Conservation (phyloP, 768 basidiomycete genomes). For the Kwoniella europaea region DNA sequence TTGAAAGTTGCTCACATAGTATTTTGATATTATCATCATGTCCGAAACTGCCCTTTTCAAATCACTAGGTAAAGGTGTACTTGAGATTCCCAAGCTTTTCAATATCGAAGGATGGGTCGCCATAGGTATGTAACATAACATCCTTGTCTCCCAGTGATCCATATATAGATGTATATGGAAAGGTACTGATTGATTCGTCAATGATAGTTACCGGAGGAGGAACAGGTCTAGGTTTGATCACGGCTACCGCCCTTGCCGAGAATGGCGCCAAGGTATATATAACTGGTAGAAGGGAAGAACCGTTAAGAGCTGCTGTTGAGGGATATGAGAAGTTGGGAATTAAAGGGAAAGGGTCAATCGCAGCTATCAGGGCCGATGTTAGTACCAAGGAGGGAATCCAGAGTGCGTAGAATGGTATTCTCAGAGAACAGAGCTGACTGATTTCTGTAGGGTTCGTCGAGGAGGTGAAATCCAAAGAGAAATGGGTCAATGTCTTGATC, state of each 20-base stretch:
- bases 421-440: background rate
- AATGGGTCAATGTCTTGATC: slow-evolving; percentile 52
- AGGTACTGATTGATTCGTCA: background rate
- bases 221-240: slow-evolving; percentile 38
- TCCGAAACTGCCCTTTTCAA: slow-evolving; percentile 26
- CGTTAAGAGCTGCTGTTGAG: slow-evolving; percentile 41
- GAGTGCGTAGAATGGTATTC: slow-evolving; percentile 35
- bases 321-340: slow-evolving; percentile 33
- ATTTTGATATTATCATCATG: background rate
- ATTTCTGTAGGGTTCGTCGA: slow-evolving; percentile 34
- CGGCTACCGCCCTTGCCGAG: slow-evolving; percentile 47
- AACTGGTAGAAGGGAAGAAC: slow-evolving; percentile 50
- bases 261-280: slow-evolving; percentile 58
- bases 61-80: slow-evolving; percentile 28
- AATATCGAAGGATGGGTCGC: slow-evolving; percentile 54
- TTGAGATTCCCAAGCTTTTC: slow-evolving; percentile 46
- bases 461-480: slow-evolving; percentile 44
- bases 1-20: too few species aligned
- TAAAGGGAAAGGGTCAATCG: slow-evolving; percentile 40
- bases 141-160: background rate
- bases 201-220: slow-evolving; percentile 43
- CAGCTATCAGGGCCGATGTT: slow-evolving; percentile 49
- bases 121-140: slow-evolving; percentile 40
- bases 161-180: background rate
- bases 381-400: slow-evolving; percentile 51